These are phyloP conservation scores for Taphrina pruni DNA, from an alignment of 1,139 yeast species.

Conservation along the genomic window DNA sequence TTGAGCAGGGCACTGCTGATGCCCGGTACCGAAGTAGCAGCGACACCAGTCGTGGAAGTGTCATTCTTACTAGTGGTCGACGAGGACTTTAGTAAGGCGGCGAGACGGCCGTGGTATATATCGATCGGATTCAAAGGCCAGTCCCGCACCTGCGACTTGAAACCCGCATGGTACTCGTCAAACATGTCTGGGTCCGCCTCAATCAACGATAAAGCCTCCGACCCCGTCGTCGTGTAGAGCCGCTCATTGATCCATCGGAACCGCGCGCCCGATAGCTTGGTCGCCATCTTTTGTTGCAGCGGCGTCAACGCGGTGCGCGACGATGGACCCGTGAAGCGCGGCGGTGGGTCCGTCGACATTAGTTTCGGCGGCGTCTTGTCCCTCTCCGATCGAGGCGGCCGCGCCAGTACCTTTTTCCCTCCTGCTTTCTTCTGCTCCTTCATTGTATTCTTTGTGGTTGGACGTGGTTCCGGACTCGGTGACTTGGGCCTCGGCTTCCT, in stretches of 20 bases:
- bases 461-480: conserved; percentile 22
- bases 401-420: conserved; percentile 34
- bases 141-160: conserved; percentile 87
- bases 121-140: conserved; percentile 99
- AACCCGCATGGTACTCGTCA: conserved; percentile 94
- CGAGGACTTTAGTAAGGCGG: conserved; percentile 54
- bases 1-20: conserved; percentile 15
- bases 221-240: conserved; percentile 80
- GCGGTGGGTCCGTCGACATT: conserved; percentile 33
- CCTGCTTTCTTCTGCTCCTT: not conserved
- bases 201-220: conserved; percentile 73
- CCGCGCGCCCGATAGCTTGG: conserved; percentile 89
- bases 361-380: conserved; percentile 32
- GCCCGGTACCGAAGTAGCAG: too few relatives aligned
- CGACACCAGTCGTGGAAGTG: too few relatives aligned
- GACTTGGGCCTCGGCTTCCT: conserved; percentile 22
- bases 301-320: conserved; percentile 70
- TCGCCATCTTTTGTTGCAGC: conserved; percentile 93
- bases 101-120: conserved; percentile 76
- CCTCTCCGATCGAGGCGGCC: conserved; percentile 37
- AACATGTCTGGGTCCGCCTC: conserved; percentile 83
- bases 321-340: conserved; percentile 17
- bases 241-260: conserved; percentile 98
- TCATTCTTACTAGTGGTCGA: too few relatives aligned
- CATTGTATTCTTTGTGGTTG: not conserved